Evolutionary conservation across 371 early-diverging fungal species (phyloP).

Genomic region (Apophysomyces ossiformis): DNA sequence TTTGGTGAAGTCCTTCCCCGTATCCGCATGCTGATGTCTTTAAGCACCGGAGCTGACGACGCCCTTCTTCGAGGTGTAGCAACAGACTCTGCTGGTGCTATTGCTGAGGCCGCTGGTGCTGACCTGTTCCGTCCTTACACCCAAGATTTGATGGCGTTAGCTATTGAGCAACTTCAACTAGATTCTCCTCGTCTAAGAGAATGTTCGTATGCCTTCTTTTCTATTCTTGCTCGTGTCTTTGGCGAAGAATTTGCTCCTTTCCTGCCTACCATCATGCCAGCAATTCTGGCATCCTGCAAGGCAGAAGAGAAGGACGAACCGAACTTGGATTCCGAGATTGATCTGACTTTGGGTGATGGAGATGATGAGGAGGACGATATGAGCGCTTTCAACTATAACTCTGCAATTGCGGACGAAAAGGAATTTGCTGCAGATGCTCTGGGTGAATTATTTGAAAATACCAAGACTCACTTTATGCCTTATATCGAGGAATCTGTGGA

Average conservation of each 20-base stretch:
- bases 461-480: constrained; percentile 78
- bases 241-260: constrained; percentile 82
- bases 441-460: constrained; percentile 84
- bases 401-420: constrained; percentile 91
- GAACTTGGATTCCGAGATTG: constrained; percentile 50
- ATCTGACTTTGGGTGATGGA: constrained; percentile 42
- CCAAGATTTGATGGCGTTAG: constrained; percentile 73
- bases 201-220: constrained; percentile 87
- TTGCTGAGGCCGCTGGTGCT: constrained; percentile 88
- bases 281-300: constrained; percentile 74
- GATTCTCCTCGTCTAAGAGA: constrained; percentile 80
- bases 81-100: constrained; percentile 83
- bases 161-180: constrained; percentile 77
- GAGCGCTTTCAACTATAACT: constrained; percentile 65
- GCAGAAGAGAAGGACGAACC: constrained; percentile 69
- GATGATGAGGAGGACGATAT: constrained; percentile 64
- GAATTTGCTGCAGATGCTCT: constrained; percentile 87
- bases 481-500: constrained; percentile 77
- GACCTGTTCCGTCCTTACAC: constrained; percentile 81
- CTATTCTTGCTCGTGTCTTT: constrained; percentile 81
- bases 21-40: constrained; percentile 72
- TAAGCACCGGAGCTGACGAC: constrained; percentile 69
- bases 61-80: constrained; percentile 84
- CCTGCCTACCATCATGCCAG: constrained; percentile 76
- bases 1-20: constrained; percentile 76